Evolutionary conservation across 148 eudicot species (phyloP).

Genomic region (Limonium bicolor): DNA sequence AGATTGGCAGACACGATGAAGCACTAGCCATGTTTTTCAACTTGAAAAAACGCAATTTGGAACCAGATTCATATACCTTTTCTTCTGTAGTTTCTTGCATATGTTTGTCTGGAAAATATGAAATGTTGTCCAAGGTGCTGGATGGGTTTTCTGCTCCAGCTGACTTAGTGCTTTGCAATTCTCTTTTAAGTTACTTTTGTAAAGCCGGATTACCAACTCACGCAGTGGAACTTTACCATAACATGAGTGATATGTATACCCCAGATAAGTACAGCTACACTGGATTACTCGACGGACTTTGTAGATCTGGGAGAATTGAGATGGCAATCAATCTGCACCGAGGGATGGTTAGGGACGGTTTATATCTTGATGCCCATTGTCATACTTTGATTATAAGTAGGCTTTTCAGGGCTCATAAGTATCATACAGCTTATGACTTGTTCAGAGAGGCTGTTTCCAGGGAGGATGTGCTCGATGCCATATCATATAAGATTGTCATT

Average conservation of each 20-base stretch:
- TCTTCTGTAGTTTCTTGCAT: slow-evolving; percentile 21
- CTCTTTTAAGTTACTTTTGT: slow-evolving; percentile 32
- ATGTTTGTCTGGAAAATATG: slow-evolving; percentile 15
- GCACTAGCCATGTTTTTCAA: slow-evolving; percentile 25
- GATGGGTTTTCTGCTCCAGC: slow-evolving; percentile 16
- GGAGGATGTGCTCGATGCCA: slow-evolving; percentile 24
- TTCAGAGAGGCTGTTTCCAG: slow-evolving; percentile 17
- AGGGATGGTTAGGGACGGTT: slow-evolving; percentile 13
- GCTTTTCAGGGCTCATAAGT: slow-evolving; percentile 20
- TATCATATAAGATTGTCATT: slow-evolving; percentile 27
- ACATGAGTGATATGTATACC: slow-evolving; percentile 22
- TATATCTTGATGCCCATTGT: slow-evolving; percentile 25
- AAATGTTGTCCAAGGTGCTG: slow-evolving; percentile 20
- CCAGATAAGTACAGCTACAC: slow-evolving; percentile 37
- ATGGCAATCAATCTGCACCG: slow-evolving; percentile 30
- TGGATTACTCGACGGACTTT: slow-evolving; percentile 26
- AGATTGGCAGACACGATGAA: slow-evolving; percentile 25
- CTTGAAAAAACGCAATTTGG: slow-evolving; percentile 18
- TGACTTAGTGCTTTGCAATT: slow-evolving; percentile 29
- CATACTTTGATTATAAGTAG: slow-evolving; percentile 23
- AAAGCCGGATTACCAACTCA: slow-evolving; percentile 30
- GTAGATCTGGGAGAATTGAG: slow-evolving; percentile 13
- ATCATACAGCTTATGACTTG: slow-evolving; percentile 20
- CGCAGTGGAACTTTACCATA: slow-evolving; percentile 30
- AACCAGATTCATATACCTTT: slow-evolving; percentile 36